Conservation (phyloP, 345 rosid genomes). For the Populus deltoides region DNA sequence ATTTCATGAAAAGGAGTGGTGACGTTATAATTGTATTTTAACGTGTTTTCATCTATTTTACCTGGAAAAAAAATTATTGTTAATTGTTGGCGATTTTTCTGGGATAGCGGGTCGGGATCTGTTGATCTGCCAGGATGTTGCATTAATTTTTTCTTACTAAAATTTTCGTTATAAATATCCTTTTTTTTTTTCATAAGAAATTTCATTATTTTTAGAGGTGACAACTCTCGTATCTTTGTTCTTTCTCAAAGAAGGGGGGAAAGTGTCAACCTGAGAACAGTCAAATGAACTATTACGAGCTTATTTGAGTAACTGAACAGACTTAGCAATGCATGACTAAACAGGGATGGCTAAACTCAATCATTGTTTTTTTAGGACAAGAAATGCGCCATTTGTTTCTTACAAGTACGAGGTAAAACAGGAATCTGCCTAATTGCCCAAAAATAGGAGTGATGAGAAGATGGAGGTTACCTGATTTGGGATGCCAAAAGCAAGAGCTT, state of each 20-base stretch:
- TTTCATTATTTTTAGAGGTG: not conserved
- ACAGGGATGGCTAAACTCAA: not conserved
- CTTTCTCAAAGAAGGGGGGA: too few species aligned
- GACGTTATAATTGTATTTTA: slow-evolving; percentile 21
- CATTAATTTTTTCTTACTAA: not conserved
- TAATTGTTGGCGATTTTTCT: not conserved
- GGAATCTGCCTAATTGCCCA: not conserved
- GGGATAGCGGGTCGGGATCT: too few species aligned
- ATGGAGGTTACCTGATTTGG: too few species aligned
- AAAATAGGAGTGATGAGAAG: not conserved
- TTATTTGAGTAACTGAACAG: not conserved
- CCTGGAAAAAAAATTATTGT: not conserved
- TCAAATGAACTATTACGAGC: too few species aligned
- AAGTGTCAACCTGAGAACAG: not conserved
- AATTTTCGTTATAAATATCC: not conserved
- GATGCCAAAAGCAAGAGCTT: not conserved
- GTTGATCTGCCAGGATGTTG: not conserved
- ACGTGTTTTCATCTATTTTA: slow-evolving; percentile 6
- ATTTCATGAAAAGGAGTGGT: slow-evolving; percentile 28
- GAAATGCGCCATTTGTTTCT: not conserved
- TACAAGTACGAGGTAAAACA: not conserved
- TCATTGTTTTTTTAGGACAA: not conserved
- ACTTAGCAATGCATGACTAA: not conserved
- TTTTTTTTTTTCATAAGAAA: not conserved
- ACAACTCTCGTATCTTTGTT: not conserved